Evolutionary conservation across 345 rosid genomes (phyloP).

Genomic region (rapeseed (Brassica napus)): Da-Ae NC_063446.1:22661501-22662000

Average conservation of each 20-base stretch:
- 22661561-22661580: constrained; percentile 61
- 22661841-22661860: constrained; percentile 72
- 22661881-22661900: constrained; percentile 51
- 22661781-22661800: neutral
- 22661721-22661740: constrained; percentile 61
- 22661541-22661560: constrained; percentile 68
- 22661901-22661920: constrained; percentile 55
- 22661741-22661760: constrained; percentile 75
- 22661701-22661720: constrained; percentile 52
- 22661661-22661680: constrained; percentile 48
- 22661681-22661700: constrained; percentile 57
- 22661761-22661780: constrained; percentile 3
- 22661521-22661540: constrained; percentile 83
- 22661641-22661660: constrained; percentile 60
- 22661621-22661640: constrained; percentile 58
- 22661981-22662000: neutral
- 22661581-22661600: constrained; percentile 62
- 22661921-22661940: constrained; percentile 63
- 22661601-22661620: constrained; percentile 51
- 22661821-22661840: neutral
- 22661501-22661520: constrained; percentile 58
- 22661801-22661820: neutral
- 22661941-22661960: constrained; percentile 46
- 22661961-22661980: constrained; percentile 6
- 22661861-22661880: constrained; percentile 64